Evolutionary conservation across 1,284 basidiomycete genomes (phyloP).

Genomic region (Tranzscheliella williamsii): DNA sequence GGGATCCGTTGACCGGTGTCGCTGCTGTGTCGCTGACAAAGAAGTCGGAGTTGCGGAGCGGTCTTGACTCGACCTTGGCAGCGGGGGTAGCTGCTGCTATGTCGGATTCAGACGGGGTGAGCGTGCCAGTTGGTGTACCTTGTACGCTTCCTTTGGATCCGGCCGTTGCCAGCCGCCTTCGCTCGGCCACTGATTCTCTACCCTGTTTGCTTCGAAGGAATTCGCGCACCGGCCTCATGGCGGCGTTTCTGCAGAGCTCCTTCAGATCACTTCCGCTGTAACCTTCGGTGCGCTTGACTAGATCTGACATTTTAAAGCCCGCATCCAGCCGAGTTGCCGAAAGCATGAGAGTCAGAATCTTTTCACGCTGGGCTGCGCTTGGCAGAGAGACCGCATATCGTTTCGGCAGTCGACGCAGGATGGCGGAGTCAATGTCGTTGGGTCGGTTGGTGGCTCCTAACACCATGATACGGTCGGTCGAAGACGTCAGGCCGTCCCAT

Average conservation of each 20-base stretch:
- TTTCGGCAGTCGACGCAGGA: slow-evolving; percentile 94
- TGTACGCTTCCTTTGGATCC: slow-evolving; percentile 6
- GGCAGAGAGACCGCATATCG: slow-evolving; percentile 90
- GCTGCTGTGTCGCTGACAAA: slow-evolving; percentile 49
- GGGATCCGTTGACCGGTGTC: slow-evolving; percentile 31
- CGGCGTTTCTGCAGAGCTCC: slow-evolving; percentile 82
- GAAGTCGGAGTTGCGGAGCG: slow-evolving; percentile 55
- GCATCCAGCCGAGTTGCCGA: slow-evolving; percentile 65
- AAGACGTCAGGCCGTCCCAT: slow-evolving; percentile 94
- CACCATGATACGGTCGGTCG: slow-evolving; percentile 79
- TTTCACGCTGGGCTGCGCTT: slow-evolving; percentile 76
- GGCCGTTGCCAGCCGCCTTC: slow-evolving; percentile 15
- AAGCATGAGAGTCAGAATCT: slow-evolving; percentile 82
- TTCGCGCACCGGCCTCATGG: slow-evolving; percentile 61
- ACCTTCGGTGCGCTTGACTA: slow-evolving; percentile 77
- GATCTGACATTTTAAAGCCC: slow-evolving; percentile 69
- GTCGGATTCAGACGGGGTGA: slow-evolving; percentile 19
- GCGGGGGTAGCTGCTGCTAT: slow-evolving; percentile 13
- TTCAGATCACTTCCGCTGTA: slow-evolving; percentile 88
- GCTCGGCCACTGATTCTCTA: slow-evolving; percentile 36
- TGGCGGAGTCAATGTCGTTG: slow-evolving; percentile 91
- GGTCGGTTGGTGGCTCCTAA: slow-evolving; percentile 95
- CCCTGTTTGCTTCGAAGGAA: slow-evolving; percentile 53
- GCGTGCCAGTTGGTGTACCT: slow-evolving; percentile 18
- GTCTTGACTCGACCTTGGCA: slow-evolving; percentile 42